Conservation (phyloP, 1,284 basidiomycete genomes). For the Peniophora sp. region DNA sequence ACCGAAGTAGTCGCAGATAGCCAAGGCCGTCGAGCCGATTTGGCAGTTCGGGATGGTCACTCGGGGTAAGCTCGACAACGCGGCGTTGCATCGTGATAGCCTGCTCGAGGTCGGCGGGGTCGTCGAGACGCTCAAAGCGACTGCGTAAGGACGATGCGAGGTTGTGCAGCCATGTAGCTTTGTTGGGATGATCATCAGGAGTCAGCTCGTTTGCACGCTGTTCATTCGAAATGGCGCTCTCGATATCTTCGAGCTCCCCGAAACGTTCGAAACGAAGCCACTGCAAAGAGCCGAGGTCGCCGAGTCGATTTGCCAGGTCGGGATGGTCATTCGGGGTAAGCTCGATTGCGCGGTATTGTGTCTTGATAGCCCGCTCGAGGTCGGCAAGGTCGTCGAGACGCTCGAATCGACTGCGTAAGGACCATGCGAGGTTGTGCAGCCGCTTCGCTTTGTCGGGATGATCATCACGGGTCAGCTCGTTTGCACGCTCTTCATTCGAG, state of each 20-base stretch:
- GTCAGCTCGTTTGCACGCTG: background rate
- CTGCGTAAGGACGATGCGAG: too few species aligned
- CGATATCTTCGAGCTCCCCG: background rate
- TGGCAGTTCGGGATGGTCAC: background rate
- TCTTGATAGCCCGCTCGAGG: background rate
- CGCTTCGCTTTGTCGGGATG: too few species aligned
- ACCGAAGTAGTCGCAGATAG: too few species aligned
- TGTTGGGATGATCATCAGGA: background rate
- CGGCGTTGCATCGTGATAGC: conserved; percentile 8
- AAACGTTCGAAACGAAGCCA: background rate
- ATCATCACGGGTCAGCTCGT: too few species aligned
- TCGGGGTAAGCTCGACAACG: background rate
- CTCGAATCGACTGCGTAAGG: background rate
- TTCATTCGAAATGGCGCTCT: background rate
- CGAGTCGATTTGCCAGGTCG: background rate
- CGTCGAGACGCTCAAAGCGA: too few species aligned
- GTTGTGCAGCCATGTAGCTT: too few species aligned
- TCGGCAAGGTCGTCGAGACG: background rate
- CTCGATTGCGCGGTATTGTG: background rate
- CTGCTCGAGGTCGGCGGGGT: conserved; percentile 11
- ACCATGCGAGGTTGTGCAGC: too few species aligned
- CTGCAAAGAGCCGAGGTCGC: background rate
- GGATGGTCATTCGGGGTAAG: background rate
- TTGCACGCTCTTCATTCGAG: too few species aligned
- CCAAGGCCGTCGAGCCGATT: too few species aligned